These are phyloP conservation scores for Sclerospora graminicola DNA, from an alignment of 352 stramenopile species.

Conservation along the genomic window DNA sequence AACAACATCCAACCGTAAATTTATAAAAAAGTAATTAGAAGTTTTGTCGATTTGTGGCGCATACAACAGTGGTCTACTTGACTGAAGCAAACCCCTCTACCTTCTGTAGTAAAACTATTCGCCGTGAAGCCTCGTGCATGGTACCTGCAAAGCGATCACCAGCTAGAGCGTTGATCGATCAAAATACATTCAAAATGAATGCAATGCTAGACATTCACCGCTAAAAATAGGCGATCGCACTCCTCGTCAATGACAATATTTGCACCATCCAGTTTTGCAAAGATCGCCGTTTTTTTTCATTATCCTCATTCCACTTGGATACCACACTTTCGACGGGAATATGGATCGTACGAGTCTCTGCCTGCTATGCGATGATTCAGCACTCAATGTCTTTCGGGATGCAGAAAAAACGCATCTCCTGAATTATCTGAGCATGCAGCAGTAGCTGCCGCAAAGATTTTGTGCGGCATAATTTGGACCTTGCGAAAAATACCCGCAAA, in stretches of 20 bases:
- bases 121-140: no score
- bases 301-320: constrained; percentile 92
- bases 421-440: no score
- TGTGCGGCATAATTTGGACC: no score
- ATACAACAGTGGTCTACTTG: constrained; percentile 88
- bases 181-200: neutral
- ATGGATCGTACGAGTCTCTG: constrained; percentile 88
- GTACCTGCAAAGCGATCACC: constrained; percentile 76
- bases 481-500: no score
- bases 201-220: neutral
- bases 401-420: no score
- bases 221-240: neutral
- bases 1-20: neutral
- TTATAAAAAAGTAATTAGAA: neutral
- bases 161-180: constrained; percentile 85
- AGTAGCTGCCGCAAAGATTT: no score
- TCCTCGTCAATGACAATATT: constrained; percentile 95
- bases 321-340: constrained; percentile 90
- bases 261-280: constrained; percentile 87
- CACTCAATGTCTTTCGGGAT: constrained; percentile 90
- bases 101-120: constrained; percentile 88
- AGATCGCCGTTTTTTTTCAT: constrained; percentile 90
- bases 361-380: constrained; percentile 89
- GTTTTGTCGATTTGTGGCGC: constrained; percentile 80
- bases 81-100: constrained; percentile 89